Percentiles rank a stretch among this genome's conserved stretches.
phyloP scores from a whole-genome alignment of 148 eudicot species.

The Rhododendron ovatum region DNA sequence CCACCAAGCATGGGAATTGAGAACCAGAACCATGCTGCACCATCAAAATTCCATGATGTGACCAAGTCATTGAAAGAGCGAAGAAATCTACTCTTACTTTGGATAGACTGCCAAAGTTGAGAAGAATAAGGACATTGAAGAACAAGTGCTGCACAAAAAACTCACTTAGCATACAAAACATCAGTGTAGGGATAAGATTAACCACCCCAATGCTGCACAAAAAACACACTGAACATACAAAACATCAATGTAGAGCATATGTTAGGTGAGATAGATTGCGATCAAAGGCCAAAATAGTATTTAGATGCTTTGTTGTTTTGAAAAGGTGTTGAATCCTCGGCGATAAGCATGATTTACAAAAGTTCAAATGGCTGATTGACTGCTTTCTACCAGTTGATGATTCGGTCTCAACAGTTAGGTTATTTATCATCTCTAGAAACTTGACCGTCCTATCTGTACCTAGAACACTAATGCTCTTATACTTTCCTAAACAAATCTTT shows the following conservation, averaged over 20 bases:
- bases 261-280: neutral
- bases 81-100: neutral
- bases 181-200: too few species aligned
- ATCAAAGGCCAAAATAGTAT: slow-evolving; percentile 1
- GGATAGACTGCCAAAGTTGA: neutral
- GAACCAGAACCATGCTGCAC: too few species aligned
- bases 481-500: neutral
- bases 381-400: neutral
- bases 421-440: neutral
- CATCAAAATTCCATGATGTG: too few species aligned
- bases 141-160: neutral
- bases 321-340: neutral
- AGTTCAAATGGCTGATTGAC: neutral
- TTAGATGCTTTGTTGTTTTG: neutral
- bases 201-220: too few species aligned
- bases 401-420: neutral
- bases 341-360: neutral
- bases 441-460: neutral
- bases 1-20: too few species aligned
- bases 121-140: neutral
- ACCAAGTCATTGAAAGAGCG: too few species aligned
- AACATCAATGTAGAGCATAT: too few species aligned
- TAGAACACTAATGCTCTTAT: slow-evolving; percentile 1
- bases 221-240: too few species aligned
- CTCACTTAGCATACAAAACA: too few species aligned